Evolutionary conservation across 495 filamentous ascomycete genomes (phyloP).

Genomic region (Stereocaulon alpinum): DNA sequence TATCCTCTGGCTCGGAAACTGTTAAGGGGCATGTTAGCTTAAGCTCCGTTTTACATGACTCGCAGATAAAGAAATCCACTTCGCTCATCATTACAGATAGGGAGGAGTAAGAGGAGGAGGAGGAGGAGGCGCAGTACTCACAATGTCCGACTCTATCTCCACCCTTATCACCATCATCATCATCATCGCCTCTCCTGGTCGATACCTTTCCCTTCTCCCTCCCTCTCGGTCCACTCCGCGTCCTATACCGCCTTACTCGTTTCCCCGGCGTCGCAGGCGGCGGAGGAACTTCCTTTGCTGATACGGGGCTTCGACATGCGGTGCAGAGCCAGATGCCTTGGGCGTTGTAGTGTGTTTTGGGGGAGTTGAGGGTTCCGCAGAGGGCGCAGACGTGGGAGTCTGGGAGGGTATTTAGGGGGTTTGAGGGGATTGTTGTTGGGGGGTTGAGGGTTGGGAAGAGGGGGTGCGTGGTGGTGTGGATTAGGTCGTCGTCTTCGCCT

Average conservation of each 20-base stretch:
- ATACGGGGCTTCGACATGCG: not conserved
- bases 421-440: not conserved
- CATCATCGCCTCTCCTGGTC: not conserved
- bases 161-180: no score
- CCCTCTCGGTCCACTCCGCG: not conserved
- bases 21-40: not conserved
- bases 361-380: slow-evolving; percentile 1
- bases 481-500: not conserved
- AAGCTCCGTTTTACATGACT: no score
- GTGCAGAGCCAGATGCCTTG: slow-evolving; percentile 7
- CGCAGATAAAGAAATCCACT: no score
- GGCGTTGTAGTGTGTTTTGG: not conserved
- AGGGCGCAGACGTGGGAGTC: not conserved
- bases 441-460: not conserved
- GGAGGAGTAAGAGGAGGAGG: not conserved
- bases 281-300: slow-evolving; percentile 9
- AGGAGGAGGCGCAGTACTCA: not conserved
- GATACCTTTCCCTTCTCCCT: no score
- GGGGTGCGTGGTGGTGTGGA: not conserved
- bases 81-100: no score
- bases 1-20: not conserved
- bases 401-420: no score
- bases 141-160: not conserved
- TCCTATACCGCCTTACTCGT: not conserved
- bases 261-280: not conserved